These are phyloP conservation scores for Mortierella sp. DNA, from an alignment of 371 early-diverging fungal genomes.

Conservation along the genomic window DNA sequence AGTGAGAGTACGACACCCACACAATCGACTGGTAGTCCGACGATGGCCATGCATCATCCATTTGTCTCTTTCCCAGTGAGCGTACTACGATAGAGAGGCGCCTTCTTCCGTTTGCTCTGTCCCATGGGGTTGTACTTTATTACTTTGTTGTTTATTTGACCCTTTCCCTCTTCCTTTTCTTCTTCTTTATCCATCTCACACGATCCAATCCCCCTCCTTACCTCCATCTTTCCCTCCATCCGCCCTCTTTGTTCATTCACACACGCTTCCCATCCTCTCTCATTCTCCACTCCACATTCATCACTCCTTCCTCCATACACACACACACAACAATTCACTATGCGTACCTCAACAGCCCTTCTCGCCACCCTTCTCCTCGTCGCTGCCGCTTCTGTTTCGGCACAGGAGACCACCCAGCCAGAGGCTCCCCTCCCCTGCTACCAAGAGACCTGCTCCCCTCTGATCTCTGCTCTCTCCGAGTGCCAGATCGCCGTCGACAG, in stretches of 20 bases:
- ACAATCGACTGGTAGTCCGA: too few species aligned
- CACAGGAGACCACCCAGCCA: slow-evolving; percentile 27
- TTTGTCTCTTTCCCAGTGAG: background rate
- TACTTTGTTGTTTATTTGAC: slow-evolving; percentile 9
- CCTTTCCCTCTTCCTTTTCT: slow-evolving; percentile 14
- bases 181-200: slow-evolving; percentile 29
- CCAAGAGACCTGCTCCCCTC: slow-evolving; percentile 36
- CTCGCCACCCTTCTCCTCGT: slow-evolving; percentile 35
- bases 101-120: background rate
- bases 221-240: background rate
- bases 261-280: background rate
- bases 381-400: slow-evolving; percentile 35
- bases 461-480: slow-evolving; percentile 34
- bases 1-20: too few species aligned
- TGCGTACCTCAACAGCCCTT: slow-evolving; percentile 27
- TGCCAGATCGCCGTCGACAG: slow-evolving; percentile 41
- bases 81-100: too few species aligned
- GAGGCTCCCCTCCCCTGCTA: slow-evolving; percentile 47
- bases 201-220: slow-evolving; percentile 35
- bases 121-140: too few species aligned
- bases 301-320: background rate
- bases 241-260: slow-evolving; percentile 6
- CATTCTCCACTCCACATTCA: background rate
- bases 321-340: background rate
- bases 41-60: too few species aligned